Evolutionary conservation across 83 land plant species (phyloP), one percentile per base, ranked within the genome.

Genomic region (Diphasiastrum complanatum): DNA sequence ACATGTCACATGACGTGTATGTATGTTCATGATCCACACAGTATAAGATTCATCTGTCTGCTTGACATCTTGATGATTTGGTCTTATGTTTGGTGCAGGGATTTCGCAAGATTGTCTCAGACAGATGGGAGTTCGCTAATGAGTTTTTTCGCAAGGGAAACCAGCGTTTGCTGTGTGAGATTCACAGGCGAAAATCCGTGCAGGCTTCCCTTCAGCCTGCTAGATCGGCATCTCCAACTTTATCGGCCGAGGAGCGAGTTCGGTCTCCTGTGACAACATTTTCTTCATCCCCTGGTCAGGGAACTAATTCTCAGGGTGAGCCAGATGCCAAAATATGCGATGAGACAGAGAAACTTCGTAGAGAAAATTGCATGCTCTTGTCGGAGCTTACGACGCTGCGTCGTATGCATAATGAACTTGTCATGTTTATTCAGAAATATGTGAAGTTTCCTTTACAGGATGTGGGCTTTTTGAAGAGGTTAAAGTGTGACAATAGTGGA

Each of bases 81-180:
- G n/a, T n/a, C n/a, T n/a, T n/a, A n/a, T n/a, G n/a, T n/a, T n/a
- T n/a, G n/a, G n/a, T 62, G 34, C 71, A 86, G 86, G 91, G 91
- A 33, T 86, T 86, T 62, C 64, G 86, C 36, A 86, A 86, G 76
- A 82, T 86, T 29, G 91, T 83, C 0, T 83, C 85, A 26, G 86
- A 86, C 51, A 74, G 91, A 57, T 86, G 91, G 91, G 91, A 86
- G 74, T 86, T 86, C 32, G 83, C 86, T 5, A 86, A 86, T 60
- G 91, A 86, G 61, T 79, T 61, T 64, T 86, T 86, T 74, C 79
- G 66, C 47, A 82, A 68, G 49, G 91, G 91, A 24, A 79, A 82
- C 63, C 78, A 86, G 76, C 83, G 80, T 27, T 63, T 86, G 29
- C 82, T 86, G 6, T 79, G 77, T 46, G 86, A 80, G 67, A 86